Percentiles rank a stretch among this genome's conserved stretches.
Evolutionary conservation across 768 basidiomycete genomes (phyloP).

Genomic region (Amanita rimosa): DNA sequence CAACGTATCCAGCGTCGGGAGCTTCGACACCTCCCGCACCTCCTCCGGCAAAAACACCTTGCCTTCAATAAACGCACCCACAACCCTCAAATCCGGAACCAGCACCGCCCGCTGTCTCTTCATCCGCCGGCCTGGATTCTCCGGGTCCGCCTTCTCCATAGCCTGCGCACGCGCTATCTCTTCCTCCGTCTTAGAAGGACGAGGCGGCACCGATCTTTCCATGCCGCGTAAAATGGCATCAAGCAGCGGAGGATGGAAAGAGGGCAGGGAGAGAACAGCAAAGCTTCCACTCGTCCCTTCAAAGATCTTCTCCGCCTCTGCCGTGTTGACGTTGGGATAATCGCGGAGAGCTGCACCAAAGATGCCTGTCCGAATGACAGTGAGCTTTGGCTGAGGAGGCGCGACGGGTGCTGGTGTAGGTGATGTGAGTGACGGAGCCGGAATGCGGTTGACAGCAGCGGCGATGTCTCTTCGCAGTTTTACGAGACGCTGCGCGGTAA

Average conservation of each 20-base stretch:
- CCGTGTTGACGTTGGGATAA: slow-evolving; percentile 36
- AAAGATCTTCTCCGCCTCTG: slow-evolving; percentile 40
- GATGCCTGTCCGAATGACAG: slow-evolving; percentile 65
- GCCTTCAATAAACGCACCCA: slow-evolving; percentile 76
- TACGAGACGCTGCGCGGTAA: slow-evolving; percentile 55
- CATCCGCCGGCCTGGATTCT: slow-evolving; percentile 58
- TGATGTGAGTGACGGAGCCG: slow-evolving; percentile 24
- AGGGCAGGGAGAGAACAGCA: slow-evolving; percentile 35
- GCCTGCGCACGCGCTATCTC: slow-evolving; percentile 37
- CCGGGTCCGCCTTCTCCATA: slow-evolving; percentile 51
- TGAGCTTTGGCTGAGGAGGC: slow-evolving; percentile 39
- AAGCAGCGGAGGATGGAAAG: slow-evolving; percentile 65
- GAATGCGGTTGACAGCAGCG: slow-evolving; percentile 36
- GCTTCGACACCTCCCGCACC: slow-evolving; percentile 51
- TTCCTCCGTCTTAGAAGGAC: slow-evolving; percentile 38
- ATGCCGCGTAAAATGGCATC: slow-evolving; percentile 55
- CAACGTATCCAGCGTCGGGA: slow-evolving; percentile 71
- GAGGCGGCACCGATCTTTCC: slow-evolving; percentile 53
- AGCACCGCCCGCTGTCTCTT: slow-evolving; percentile 45
- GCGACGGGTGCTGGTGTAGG: slow-evolving; percentile 17
- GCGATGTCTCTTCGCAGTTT: slow-evolving; percentile 61
- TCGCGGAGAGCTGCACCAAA: slow-evolving; percentile 71
- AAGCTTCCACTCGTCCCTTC: slow-evolving; percentile 39
- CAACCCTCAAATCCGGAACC: slow-evolving; percentile 56
- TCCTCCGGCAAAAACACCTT: slow-evolving; percentile 49